Evolutionary conservation across 2,329 filamentous ascomycete species (phyloP), one percentile per base, ranked within the genome.

Genomic region (Nemania sp.): DNA sequence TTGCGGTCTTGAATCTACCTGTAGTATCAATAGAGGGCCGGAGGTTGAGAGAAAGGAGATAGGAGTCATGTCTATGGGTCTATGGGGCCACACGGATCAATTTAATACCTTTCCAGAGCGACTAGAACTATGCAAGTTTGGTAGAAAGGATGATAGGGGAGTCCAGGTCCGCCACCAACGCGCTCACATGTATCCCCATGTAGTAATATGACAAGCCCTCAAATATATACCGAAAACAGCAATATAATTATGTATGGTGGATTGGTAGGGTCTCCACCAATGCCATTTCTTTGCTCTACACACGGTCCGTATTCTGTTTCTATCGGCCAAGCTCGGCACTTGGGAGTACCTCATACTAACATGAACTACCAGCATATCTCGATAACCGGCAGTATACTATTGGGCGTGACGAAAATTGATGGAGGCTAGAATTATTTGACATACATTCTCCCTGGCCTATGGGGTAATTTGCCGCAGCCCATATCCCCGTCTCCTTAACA

Each of bases 401-500:
- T 67, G 65, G 65, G 2, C 13, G 5, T 20, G 1, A 20, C 10
- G 3, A 27, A 61, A 64, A 55, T 57, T 35, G 22, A 57, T 35
- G 43, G 18, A 64, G 51, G 35, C 1, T 47, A 27, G 20, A n/a
- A 11, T 60, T 32, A 43, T 57, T n/a, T 20, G 13, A 35, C 6
- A 13, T 35, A 67, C n/a, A 61, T 67, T 67, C 29, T 56, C 32
- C 65, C 54, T 32, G n/a, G 20, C 65, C 65, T 67, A 64, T 67
- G 11, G 65, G 56, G 4, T 67, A 67, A 67, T 56, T 64, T 15
- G 22, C 7, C 29, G 18, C 15, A 18, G 13, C 24, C 27, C n/a
- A 2, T 20, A 62, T 54, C 18, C 6, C 18, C 7, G 18, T 6
- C 41, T n/a, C 41, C 6, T 45, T 45, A 20, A 20, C 6, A 20